These are phyloP conservation scores for Asterophora parasitica DNA, from an alignment of 768 basidiomycete species.

Conservation along the genomic window DNA sequence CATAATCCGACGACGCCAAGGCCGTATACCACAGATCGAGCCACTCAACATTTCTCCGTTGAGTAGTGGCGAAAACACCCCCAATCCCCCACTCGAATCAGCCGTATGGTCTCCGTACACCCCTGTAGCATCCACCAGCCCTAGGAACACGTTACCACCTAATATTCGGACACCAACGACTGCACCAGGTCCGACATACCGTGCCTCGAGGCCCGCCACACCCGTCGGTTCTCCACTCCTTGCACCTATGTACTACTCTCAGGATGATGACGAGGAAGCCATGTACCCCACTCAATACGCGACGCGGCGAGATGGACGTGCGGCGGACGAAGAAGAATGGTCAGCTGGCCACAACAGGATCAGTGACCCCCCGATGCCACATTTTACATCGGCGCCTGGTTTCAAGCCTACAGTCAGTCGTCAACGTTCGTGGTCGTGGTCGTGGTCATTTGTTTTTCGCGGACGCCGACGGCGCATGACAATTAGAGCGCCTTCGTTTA, in stretches of 20 bases:
- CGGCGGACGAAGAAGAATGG: slow-evolving; percentile 35
- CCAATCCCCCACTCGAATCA: slow-evolving; percentile 29
- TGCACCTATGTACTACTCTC: slow-evolving; percentile 26
- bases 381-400: slow-evolving; percentile 37
- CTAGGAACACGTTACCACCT: slow-evolving; percentile 31
- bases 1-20: slow-evolving; percentile 35
- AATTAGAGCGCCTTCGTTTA: slow-evolving; percentile 35
- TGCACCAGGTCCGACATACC: slow-evolving; percentile 31
- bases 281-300: slow-evolving; percentile 50
- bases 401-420: slow-evolving; percentile 19
- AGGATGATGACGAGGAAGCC: slow-evolving; percentile 46
- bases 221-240: slow-evolving; percentile 36
- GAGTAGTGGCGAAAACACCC: slow-evolving; percentile 21
- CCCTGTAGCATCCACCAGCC: slow-evolving; percentile 32
- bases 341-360: slow-evolving; percentile 20
- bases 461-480: slow-evolving; percentile 54
- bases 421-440: slow-evolving; percentile 40
- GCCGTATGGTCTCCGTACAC: slow-evolving; percentile 41
- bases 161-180: slow-evolving; percentile 37
- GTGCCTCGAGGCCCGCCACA: slow-evolving; percentile 38
- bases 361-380: slow-evolving; percentile 15
- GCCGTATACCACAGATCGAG: slow-evolving; percentile 23
- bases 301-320: slow-evolving; percentile 28
- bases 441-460: slow-evolving; percentile 51
- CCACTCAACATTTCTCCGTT: slow-evolving; percentile 27